Conservation (phyloP, 2,329 filamentous ascomycete species). For the Colletotrichum higginsianum region DNA sequence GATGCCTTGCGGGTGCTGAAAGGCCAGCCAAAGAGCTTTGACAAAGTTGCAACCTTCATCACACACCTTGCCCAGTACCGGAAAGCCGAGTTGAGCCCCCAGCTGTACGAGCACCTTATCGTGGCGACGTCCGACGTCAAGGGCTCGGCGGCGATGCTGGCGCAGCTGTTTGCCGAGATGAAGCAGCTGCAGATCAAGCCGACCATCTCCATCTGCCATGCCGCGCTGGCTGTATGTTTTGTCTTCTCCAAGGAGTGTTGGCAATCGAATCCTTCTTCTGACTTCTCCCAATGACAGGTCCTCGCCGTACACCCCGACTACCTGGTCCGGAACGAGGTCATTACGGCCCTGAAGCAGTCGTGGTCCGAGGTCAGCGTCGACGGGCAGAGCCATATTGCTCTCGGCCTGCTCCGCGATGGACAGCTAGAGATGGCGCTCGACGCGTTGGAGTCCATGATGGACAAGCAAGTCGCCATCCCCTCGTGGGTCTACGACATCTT, state of each 20-base stretch:
- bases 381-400: slow-evolving; percentile 76
- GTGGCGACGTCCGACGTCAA: slow-evolving; percentile 76
- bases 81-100: slow-evolving; percentile 66
- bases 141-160: slow-evolving; percentile 78
- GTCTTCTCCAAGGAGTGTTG: too few relatives aligned
- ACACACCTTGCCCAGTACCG: slow-evolving; percentile 72
- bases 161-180: slow-evolving; percentile 81
- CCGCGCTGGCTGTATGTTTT: slow-evolving; percentile 73
- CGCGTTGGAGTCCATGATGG: slow-evolving; percentile 77
- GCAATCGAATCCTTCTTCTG: background rate
- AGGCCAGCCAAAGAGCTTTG: slow-evolving; percentile 54
- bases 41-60: slow-evolving; percentile 62
- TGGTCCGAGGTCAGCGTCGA: slow-evolving; percentile 77
- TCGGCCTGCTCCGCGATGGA: slow-evolving; percentile 84
- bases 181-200: slow-evolving; percentile 70
- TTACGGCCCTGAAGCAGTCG: slow-evolving; percentile 80
- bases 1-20: slow-evolving; percentile 61
- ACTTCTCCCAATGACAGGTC: slow-evolving; percentile 59
- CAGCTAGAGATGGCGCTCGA: slow-evolving; percentile 86
- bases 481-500: slow-evolving; percentile 86
- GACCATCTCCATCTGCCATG: slow-evolving; percentile 79
- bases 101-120: slow-evolving; percentile 83
- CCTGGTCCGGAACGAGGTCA: slow-evolving; percentile 77
- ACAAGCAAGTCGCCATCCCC: slow-evolving; percentile 68
- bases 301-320: slow-evolving; percentile 91